Evolutionary conservation across 176 grass and related monocot genomes (phyloP).

Genomic region (Zoysia pacifica): DNA sequence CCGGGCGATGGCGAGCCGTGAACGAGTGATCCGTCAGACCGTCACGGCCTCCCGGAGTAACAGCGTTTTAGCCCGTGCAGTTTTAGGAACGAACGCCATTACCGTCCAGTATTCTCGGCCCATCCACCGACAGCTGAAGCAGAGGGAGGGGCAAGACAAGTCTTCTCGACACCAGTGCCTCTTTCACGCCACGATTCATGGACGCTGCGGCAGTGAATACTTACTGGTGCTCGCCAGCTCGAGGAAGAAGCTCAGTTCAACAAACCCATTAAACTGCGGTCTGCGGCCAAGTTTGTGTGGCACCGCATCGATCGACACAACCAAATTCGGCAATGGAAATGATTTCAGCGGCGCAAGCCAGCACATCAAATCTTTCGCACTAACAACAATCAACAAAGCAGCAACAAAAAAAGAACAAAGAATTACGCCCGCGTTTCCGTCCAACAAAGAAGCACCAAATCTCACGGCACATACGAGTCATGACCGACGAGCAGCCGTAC

Average conservation of each 20-base stretch:
- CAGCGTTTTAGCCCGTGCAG: neutral
- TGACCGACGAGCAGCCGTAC: neutral
- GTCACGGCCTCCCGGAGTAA: no score
- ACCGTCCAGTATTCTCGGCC: neutral
- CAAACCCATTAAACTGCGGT: neutral
- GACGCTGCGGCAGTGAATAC: neutral
- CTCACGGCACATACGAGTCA: slow-evolving; percentile 19
- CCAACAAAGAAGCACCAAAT: slow-evolving; percentile 12
- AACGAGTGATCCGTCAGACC: no score
- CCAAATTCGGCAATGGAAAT: neutral
- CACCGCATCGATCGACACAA: neutral
- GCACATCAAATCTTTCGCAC: slow-evolving; percentile 1
- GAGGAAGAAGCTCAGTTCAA: neutral
- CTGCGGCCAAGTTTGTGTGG: neutral
- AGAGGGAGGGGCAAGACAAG: neutral
- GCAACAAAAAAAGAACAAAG: slow-evolving; percentile 16
- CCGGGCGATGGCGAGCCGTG: no score
- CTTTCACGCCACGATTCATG: neutral
- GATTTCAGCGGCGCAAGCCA: neutral
- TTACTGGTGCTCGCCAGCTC: neutral
- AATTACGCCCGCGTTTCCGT: neutral
- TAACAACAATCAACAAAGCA: slow-evolving; percentile 31
- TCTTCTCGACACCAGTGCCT: neutral
- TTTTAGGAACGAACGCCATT: neutral
- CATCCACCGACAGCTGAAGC: neutral